These are phyloP conservation scores for Waltergamsia citrina DNA, from an alignment of 2,329 filamentous ascomycete genomes.

Conservation along the genomic window DNA sequence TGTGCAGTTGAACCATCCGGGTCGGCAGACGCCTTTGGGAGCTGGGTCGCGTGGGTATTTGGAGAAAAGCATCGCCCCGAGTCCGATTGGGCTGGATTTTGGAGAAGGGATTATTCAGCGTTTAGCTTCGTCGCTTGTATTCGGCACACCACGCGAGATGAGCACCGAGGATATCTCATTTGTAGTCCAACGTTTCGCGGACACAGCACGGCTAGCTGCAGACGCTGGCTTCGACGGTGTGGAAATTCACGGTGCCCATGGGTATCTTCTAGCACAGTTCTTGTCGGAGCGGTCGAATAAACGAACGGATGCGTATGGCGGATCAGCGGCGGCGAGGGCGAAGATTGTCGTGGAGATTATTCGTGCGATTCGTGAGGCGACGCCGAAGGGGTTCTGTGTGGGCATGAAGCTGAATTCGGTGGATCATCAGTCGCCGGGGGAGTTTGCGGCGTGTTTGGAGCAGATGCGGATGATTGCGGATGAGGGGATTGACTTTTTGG, in stretches of 20 bases:
- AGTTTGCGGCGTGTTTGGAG: conserved; percentile 41
- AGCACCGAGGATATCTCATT: conserved; percentile 40
- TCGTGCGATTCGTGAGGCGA: conserved; percentile 26
- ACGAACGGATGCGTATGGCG: conserved; percentile 47
- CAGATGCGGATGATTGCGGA: conserved; percentile 42
- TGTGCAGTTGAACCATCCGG: conserved; percentile 37
- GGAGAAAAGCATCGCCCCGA: conserved; percentile 31
- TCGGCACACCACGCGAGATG: conserved; percentile 49
- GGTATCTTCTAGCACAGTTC: conserved; percentile 49
- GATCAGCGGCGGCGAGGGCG: conserved; percentile 34
- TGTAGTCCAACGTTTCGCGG: conserved; percentile 41
- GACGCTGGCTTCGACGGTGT: conserved; percentile 36
- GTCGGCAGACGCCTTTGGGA: conserved; percentile 30
- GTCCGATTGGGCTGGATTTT: conserved; percentile 29
- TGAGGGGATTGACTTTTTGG: conserved; percentile 54
- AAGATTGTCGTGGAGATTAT: conserved; percentile 42
- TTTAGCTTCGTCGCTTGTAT: conserved; percentile 22
- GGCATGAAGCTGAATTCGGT: conserved; percentile 48
- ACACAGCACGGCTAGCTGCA: conserved; percentile 35
- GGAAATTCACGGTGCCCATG: conserved; percentile 41
- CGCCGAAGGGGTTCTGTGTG: conserved; percentile 32
- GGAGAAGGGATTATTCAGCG: conserved; percentile 24
- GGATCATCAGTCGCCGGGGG: conserved; percentile 38
- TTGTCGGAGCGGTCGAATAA: conserved; percentile 38
- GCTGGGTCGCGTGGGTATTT: conserved; percentile 24